A percentile compares a stretch with the other conserved stretches of the same genome.
These are phyloP conservation scores for Thuja plicata DNA, from an alignment of 83 land plant genomes.

Conservation along the genomic window DNA sequence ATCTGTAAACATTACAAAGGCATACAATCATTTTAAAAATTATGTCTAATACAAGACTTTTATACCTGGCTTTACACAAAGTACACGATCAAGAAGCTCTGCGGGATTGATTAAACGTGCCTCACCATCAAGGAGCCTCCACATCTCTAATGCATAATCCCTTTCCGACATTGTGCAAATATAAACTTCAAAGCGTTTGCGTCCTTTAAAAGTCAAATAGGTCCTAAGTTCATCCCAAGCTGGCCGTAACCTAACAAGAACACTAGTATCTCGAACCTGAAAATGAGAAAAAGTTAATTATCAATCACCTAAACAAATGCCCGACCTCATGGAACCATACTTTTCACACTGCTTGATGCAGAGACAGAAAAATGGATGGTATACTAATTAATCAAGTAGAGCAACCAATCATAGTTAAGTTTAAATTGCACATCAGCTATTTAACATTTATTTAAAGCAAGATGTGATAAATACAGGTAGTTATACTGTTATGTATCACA, in stretches of 20 bases:
- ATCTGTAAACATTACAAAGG: not conserved
- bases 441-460: not conserved
- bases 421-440: not conserved
- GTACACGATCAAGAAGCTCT: slow-evolving; percentile 70
- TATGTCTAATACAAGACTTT: not conserved
- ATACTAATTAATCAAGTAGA: not conserved
- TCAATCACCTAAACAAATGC: not conserved
- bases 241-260: slow-evolving; percentile 90
- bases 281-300: not conserved
- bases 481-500: not conserved
- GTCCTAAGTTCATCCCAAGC: slow-evolving; percentile 94
- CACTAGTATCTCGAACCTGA: slow-evolving; percentile 97
- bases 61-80: slow-evolving; percentile 94
- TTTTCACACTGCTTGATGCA: not conserved
- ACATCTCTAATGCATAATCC: slow-evolving; percentile 97
- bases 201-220: slow-evolving; percentile 86
- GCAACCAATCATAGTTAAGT: not conserved
- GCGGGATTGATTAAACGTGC: slow-evolving; percentile 65
- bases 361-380: not conserved
- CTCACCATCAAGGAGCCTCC: slow-evolving; percentile 98
- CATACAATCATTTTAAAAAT: not conserved
- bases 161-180: slow-evolving; percentile 99
- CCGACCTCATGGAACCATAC: not conserved
- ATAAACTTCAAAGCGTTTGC: slow-evolving; percentile 95
- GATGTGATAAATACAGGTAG: not conserved